A percentile compares a stretch with the other conserved stretches of the same genome.
These are phyloP conservation scores for Talaromyces sp. DNA, from an alignment of 2,329 filamentous ascomycete species.

Conservation along the genomic window DNA sequence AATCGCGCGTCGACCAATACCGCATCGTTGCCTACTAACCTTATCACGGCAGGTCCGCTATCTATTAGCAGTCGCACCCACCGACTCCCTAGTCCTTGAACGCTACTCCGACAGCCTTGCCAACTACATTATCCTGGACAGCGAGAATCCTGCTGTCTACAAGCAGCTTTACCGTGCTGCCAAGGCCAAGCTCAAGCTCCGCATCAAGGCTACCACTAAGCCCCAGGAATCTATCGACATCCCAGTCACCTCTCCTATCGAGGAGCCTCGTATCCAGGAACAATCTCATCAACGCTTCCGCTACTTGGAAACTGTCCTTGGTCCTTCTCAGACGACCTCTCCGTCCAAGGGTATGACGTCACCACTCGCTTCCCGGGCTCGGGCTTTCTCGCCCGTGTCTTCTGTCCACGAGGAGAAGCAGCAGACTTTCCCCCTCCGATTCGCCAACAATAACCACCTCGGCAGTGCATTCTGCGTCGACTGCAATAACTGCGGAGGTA, in stretches of 20 bases:
- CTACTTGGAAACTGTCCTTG: slow-evolving; percentile 45
- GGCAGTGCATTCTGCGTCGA: slow-evolving; percentile 71
- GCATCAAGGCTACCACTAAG: slow-evolving; percentile 66
- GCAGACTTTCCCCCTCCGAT: slow-evolving; percentile 20
- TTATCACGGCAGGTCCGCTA: slow-evolving; percentile 59
- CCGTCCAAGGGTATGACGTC: slow-evolving; percentile 8
- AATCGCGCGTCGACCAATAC: neutral
- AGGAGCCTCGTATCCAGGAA: slow-evolving; percentile 20
- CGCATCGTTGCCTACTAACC: neutral
- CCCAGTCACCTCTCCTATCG: slow-evolving; percentile 15
- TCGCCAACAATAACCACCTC: slow-evolving; percentile 34
- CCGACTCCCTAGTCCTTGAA: slow-evolving; percentile 69
- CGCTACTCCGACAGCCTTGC: slow-evolving; percentile 92
- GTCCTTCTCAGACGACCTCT: slow-evolving; percentile 23
- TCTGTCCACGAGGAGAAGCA: slow-evolving; percentile 8
- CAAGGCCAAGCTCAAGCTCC: slow-evolving; percentile 97
- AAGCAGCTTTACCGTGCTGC: slow-evolving; percentile 96
- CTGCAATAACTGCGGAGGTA: slow-evolving; percentile 83
- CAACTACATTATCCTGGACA: slow-evolving; percentile 74
- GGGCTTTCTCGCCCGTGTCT: neutral
- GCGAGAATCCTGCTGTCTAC: slow-evolving; percentile 76
- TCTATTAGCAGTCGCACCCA: slow-evolving; percentile 62
- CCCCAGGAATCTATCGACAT: neutral
- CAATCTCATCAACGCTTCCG: slow-evolving; percentile 29
- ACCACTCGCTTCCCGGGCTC: neutral